phyloP scores from a whole-genome alignment of 139 green algal genomes.

The Tetraselmis striata region DNA sequence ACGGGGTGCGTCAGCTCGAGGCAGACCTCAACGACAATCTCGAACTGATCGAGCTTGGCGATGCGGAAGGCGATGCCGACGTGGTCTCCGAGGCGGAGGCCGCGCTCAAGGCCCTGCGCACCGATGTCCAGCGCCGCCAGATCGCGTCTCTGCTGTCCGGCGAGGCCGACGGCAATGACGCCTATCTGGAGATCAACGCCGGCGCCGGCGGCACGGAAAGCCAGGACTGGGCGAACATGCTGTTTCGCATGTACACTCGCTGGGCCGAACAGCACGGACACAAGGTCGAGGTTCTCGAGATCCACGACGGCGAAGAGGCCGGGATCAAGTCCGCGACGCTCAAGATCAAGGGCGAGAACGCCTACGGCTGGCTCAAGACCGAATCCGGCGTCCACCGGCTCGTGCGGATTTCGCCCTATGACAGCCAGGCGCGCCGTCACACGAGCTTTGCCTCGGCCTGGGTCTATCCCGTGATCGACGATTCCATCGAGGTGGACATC shows the following conservation, averaged over 20 bases:
- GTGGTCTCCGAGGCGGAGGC: too few species aligned
- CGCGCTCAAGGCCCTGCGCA: too few species aligned
- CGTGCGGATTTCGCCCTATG: background rate
- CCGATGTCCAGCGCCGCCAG: too few species aligned
- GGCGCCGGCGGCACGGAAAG: conserved; percentile 79
- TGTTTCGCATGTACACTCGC: conserved; percentile 88
- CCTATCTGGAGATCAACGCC: conserved; percentile 44
- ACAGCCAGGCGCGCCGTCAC: conserved; percentile 10
- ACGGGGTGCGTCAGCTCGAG: too few species aligned
- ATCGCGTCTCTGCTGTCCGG: too few species aligned
- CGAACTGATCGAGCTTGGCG: too few species aligned
- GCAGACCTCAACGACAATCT: too few species aligned
- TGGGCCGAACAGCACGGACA: too few species aligned
- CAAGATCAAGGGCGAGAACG: conserved; percentile 7
- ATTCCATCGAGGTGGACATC: conserved; percentile 38
- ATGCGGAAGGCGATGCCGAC: too few species aligned
- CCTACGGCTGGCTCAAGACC: conserved; percentile 20
- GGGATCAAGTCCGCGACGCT: conserved; percentile 25
- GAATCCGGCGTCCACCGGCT: conserved; percentile 11
- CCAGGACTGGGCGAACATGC: conserved; percentile 90
- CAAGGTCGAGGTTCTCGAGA: too few species aligned
- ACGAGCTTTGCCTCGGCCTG: conserved; percentile 3
- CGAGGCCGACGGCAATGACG: conserved; percentile 32
- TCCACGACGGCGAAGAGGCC: too few species aligned
- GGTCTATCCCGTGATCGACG: conserved; percentile 9